Evolutionary conservation across 2,329 filamentous ascomycete species (phyloP).

Genomic region (Fusarium dimerum): DNA sequence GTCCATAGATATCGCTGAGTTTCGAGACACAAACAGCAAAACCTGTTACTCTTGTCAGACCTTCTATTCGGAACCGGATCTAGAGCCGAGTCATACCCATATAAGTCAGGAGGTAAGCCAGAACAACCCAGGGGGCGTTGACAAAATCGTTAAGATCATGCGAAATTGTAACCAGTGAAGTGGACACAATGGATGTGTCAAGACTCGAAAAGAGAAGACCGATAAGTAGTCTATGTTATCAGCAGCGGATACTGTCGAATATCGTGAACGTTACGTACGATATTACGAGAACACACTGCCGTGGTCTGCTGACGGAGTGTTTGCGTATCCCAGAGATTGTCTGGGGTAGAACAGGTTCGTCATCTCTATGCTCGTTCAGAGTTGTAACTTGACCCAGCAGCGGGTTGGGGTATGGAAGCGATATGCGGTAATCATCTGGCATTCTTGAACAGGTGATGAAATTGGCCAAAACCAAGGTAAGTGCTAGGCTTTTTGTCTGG

Average conservation of each 20-base stretch:
- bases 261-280: constrained; percentile 31
- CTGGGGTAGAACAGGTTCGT: neutral
- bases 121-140: constrained; percentile 55
- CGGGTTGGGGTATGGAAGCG: constrained; percentile 37
- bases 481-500: neutral
- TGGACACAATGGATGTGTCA: constrained; percentile 60
- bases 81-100: constrained; percentile 43
- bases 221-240: constrained; percentile 45
- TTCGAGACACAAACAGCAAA: constrained; percentile 60
- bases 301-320: constrained; percentile 25
- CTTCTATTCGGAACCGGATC: neutral
- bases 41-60: constrained; percentile 37
- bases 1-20: constrained; percentile 60
- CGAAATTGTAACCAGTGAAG: constrained; percentile 58
- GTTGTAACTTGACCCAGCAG: constrained; percentile 34
- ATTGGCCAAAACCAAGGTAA: neutral
- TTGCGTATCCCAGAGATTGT: constrained; percentile 22
- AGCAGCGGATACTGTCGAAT: constrained; percentile 6
- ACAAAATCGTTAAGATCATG: constrained; percentile 52
- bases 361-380: constrained; percentile 10
- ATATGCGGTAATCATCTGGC: constrained; percentile 30
- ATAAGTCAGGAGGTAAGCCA: constrained; percentile 59
- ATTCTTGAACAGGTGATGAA: constrained; percentile 15
- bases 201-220: constrained; percentile 59
- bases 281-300: constrained; percentile 36